Evolutionary conservation across 768 basidiomycete genomes (phyloP), one percentile per base, ranked within the genome.

Genomic region (Mycena haematopus): DNA sequence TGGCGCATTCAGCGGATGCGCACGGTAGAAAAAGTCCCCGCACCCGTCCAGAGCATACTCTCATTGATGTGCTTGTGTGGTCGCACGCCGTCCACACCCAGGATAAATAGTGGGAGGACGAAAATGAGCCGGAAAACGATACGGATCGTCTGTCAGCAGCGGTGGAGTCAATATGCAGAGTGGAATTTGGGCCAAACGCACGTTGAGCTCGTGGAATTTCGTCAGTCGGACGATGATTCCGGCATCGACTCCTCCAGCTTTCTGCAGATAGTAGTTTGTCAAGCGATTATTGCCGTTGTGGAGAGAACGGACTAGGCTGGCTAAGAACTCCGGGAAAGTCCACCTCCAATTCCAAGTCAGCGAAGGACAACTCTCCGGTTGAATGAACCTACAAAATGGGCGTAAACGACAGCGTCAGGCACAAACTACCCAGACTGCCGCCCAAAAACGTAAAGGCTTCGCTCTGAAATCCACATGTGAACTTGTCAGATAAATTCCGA

Each of bases 121-220:
- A 93, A 92, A 14, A 92, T 55, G 72, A 90, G 86, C 6, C 93
- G 88, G 75, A 91, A 91, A n/a, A 86, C 68, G 50, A 91, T 76
- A 2, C 92, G 91, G 44, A 91, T 83, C 33, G 76, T 83, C 92
- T 92, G 65, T 5, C 19, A 24, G 2, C 65, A 46, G 31, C 27
- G 36, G 57, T 2, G 21, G 21, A 31, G 29, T 31, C 2, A 8
- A 11, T 15, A 7, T 17, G 36, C 36, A 11, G 4, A 17, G 14
- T 51, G n/a, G 3, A 15, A 6, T n/a, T 9, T 33, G 24, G 22
- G n/a, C 3, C 17, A 27, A 3, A 13, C 76, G 38, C 65, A 93
- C 92, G 67, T 94, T 94, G 35, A 93, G 75, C 68, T 94, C 90
- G 38, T 91, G 88, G 70, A 91, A 94, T 63, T 88, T 93, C 29